Base-by-base conservation (phyloP, 106 monocot species). In the Vanilla planifolia region DNA sequence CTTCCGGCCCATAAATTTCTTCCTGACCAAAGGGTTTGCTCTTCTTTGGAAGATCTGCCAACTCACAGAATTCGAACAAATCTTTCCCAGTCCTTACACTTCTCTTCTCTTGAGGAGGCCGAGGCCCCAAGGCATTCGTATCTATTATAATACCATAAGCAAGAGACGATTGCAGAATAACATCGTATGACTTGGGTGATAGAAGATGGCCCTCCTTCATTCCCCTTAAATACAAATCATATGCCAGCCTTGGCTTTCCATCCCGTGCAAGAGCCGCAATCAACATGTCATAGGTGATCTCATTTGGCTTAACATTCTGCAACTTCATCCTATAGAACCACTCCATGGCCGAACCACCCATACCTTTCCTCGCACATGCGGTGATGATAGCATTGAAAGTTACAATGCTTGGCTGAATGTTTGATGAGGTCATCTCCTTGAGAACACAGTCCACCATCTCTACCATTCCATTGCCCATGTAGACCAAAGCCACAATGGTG, bases 361-460 rank as follows among this genome's bases (percentile, higher is more conserved):
- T 70, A 20, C 62, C 55, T 0, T 77, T 81, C 47, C 81, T 75
- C 6, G 73, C 78, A 63, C 80, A 96, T 24, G 84, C 76, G 0
- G 76, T 84, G 3, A 96, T 96, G 64, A 96, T 91, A n/a, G 90
- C 90, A 44, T 96, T 96, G 48, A 56, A 90, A 51, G 90, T 96
- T 16, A 96, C 84, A 20, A 96, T 86, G 26, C 62, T 91, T 28
- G 95, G 95, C 36, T 80, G 55, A 42, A 96, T 77, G 36, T 72
- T 71, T 6, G 53, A 48, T 35, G 68, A 71, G 5, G 17, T 32
- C 95, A 96, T 96, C 35, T 84, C 84, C 7, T 41, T 52, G 21
- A 96, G 64, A 25, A 87, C 24, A 7, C 61, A 65, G 66, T 84
- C 90, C 5, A 96, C 95, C 68, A 57, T 71, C 43, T 87, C 84